Conservation (phyloP, 2,329 filamentous ascomycete genomes). For the Fusarium nygamai region DNA sequence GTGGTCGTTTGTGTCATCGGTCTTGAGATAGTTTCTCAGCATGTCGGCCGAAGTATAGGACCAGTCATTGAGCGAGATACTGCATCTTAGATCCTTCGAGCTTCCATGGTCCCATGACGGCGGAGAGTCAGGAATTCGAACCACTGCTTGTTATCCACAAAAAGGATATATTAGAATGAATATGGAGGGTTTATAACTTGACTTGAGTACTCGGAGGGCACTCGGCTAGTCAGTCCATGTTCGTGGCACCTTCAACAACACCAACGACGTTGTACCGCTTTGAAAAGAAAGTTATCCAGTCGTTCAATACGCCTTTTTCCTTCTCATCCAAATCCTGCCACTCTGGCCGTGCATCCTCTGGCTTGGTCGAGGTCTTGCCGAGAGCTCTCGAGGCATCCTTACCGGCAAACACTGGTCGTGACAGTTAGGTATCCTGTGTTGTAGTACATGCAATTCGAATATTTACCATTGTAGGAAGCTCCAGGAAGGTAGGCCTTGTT, state of each 20-base stretch:
- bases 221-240: constrained; percentile 55
- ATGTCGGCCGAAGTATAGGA: neutral
- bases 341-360: constrained; percentile 82
- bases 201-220: constrained; percentile 25
- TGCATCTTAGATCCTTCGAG: neutral
- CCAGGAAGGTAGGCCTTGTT: constrained; percentile 87
- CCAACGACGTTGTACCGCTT: constrained; percentile 96
- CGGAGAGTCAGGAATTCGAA: constrained; percentile 30
- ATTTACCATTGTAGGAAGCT: constrained; percentile 83
- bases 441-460: neutral
- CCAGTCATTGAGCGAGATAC: neutral
- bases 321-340: constrained; percentile 87
- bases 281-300: constrained; percentile 96
- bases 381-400: constrained; percentile 96
- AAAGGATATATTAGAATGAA: neutral
- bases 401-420: constrained; percentile 82
- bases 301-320: constrained; percentile 83
- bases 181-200: constrained; percentile 35
- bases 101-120: constrained; percentile 24
- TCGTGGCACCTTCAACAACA: constrained; percentile 68
- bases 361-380: constrained; percentile 84
- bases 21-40: neutral
- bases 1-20: neutral
- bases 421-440: constrained; percentile 6
- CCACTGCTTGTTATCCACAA: neutral